Conservation (phyloP, 805 yeast genomes). For the Lipomyces yamadae region DNA sequence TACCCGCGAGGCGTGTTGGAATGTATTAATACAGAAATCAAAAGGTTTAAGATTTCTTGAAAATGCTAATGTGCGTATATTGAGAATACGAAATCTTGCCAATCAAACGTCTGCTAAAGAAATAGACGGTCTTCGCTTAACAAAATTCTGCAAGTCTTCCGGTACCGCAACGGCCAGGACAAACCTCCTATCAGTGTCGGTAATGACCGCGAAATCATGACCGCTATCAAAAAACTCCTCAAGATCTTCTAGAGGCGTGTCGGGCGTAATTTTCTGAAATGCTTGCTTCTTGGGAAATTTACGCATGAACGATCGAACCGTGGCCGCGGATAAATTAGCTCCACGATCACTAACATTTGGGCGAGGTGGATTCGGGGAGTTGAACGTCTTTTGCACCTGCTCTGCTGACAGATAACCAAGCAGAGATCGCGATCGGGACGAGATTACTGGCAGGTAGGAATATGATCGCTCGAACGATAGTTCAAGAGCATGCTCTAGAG, state of each 20-base stretch:
- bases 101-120: neutral
- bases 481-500: conserved; percentile 57
- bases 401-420: conserved; percentile 57
- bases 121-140: conserved; percentile 51
- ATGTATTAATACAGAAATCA: neutral
- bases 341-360: conserved; percentile 41
- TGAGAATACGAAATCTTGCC: neutral
- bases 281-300: conserved; percentile 41
- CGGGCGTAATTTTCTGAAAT: conserved; percentile 57
- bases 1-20: neutral
- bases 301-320: conserved; percentile 34
- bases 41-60: neutral
- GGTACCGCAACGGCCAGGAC: conserved; percentile 65
- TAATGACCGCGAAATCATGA: conserved; percentile 60
- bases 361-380: conserved; percentile 39
- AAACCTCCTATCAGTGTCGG: conserved; percentile 57
- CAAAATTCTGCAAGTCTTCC: conserved; percentile 52
- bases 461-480: conserved; percentile 61
- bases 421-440: conserved; percentile 52
- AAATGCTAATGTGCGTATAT: neutral
- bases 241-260: conserved; percentile 59
- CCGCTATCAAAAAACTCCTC: conserved; percentile 55
- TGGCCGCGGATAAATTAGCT: conserved; percentile 4
- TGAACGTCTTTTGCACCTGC: conserved; percentile 46
- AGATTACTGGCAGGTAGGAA: conserved; percentile 60